phyloP scores from a whole-genome alignment of 108 stramenopile species.

The Nannochloropsis oceanica region DNA sequence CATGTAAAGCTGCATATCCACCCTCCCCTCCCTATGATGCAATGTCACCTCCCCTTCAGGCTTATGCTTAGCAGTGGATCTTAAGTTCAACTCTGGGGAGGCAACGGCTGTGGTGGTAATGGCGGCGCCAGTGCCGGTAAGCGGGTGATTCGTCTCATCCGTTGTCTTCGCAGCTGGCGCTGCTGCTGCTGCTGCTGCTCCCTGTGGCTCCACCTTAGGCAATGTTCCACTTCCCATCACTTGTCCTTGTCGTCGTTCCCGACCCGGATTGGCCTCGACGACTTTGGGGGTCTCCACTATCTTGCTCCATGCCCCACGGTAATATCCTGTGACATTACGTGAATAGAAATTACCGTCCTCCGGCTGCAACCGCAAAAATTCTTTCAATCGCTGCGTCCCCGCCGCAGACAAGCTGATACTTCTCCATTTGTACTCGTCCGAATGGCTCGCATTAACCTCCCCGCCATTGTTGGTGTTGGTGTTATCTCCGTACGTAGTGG shows the following conservation, averaged over 20 bases:
- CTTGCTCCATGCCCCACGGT: neutral
- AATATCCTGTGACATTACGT: neutral
- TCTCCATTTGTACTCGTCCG: neutral
- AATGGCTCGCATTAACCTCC: neutral
- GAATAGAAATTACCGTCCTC: neutral
- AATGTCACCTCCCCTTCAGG: neutral
- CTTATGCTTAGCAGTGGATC: too few relatives aligned
- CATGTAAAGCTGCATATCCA: neutral
- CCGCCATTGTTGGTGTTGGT: neutral
- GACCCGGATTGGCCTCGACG: neutral
- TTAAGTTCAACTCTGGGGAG: too few relatives aligned
- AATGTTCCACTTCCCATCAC: neutral
- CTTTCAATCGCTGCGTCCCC: neutral
- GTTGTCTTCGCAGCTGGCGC: neutral
- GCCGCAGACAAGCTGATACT: neutral
- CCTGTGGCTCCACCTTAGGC: neutral
- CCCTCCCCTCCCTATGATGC: neutral
- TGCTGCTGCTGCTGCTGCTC: neutral
- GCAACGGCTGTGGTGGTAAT: neutral
- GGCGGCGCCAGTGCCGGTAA: neutral
- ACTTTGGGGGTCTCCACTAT: neutral
- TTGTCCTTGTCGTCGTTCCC: neutral
- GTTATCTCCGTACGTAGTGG: neutral
- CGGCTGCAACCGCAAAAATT: neutral
- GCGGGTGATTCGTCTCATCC: neutral